Base-by-base conservation (phyloP, 1,284 basidiomycete genomes). In the Waitea zeae region DNA sequence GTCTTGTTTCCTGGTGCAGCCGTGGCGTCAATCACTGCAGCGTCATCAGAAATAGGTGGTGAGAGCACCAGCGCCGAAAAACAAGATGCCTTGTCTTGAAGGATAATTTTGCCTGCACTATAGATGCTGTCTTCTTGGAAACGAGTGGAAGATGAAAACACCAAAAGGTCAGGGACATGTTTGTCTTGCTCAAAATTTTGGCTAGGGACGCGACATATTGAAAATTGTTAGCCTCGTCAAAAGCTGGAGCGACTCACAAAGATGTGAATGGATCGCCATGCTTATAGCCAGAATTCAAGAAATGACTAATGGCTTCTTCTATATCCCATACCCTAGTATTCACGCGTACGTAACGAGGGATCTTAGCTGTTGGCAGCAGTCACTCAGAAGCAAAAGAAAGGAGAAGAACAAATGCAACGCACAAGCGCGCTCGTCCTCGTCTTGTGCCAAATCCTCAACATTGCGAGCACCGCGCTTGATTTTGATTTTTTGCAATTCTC, bases 1-100 rank as follows among this genome's bases (percentile, higher is more conserved):
- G 95, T 98, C 60, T 99, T 99, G 58, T 99, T 99, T 0, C 95
- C 95, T 0, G 93, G 95, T 0, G 95, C 93, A 30, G 92, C 81
- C 18, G 92, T 98, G 3, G 88, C 92, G 53, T 98, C 95, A 33
- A 98, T 79, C 22, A 90, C 86, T 13, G 70, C 57, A 30, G 56
- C 52, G 24, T 60, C 48, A 4, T 65, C 59, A 20, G 47, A 50
- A 1, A 59, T 52, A 12, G 76, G 75, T 36, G 82, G 71, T 31
- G 63, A 54, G 20, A 96, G 67, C 3, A 97, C 70, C 36, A 74
- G 62, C 0, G 93, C 89, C 6, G 95, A 90, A 51, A 98, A 90
- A 56, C 95, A 99, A 32, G 84, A 90, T 11, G 95, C 93, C 52
- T 97, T 93, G 56, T 99, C 95, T 54, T 99, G 95, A 6, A 97